A percentile compares a stretch with the other conserved stretches of the same genome.
phyloP scores from a whole-genome alignment of 768 basidiomycete genomes.

The Leccinum variicolor region DNA sequence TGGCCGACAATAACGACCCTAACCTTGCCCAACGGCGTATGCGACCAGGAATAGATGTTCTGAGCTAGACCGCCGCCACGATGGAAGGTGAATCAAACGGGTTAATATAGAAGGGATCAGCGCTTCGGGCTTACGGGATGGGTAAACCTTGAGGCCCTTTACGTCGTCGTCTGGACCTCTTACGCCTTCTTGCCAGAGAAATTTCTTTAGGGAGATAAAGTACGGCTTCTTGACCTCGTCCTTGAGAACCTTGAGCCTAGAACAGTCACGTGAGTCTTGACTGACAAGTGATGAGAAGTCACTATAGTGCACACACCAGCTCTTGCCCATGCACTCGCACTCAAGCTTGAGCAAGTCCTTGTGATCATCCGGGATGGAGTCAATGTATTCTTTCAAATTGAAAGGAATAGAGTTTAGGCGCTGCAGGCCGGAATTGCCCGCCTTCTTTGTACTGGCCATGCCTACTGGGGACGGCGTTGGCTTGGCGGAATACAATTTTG shows the following conservation, averaged over 20 bases:
- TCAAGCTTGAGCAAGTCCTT: constrained; percentile 61
- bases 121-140: constrained; percentile 50
- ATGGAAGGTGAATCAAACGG: constrained; percentile 3
- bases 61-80: constrained; percentile 45
- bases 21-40: constrained; percentile 80
- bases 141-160: constrained; percentile 62
- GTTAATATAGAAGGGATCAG: constrained; percentile 25
- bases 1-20: constrained; percentile 89
- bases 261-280: constrained; percentile 7
- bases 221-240: constrained; percentile 76
- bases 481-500: constrained; percentile 34
- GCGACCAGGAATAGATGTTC: constrained; percentile 91
- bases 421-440: constrained; percentile 20
- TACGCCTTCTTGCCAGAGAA: constrained; percentile 65
- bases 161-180: constrained; percentile 46
- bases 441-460: constrained; percentile 7
- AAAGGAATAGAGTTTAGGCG: constrained; percentile 67
- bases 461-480: constrained; percentile 22
- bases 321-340: constrained; percentile 68
- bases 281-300: neutral
- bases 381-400: constrained; percentile 50
- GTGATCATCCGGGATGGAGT: constrained; percentile 55
- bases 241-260: constrained; percentile 70
- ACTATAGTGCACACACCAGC: constrained; percentile 51
- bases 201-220: constrained; percentile 68